These are phyloP conservation scores for Cryptosporidium baileyi DNA, from an alignment of 169 alveolate species.

Conservation along the genomic window DNA sequence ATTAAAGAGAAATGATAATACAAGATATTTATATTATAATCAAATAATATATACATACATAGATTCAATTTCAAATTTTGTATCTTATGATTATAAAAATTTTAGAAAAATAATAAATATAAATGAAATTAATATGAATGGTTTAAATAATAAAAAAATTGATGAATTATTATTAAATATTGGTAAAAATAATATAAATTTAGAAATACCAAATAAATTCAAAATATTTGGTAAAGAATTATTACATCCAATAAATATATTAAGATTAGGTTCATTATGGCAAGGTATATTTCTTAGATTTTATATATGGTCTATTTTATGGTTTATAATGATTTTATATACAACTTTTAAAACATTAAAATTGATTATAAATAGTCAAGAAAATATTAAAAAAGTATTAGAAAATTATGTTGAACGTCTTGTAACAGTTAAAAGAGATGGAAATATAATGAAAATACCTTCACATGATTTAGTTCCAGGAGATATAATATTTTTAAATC, in stretches of 20 bases:
- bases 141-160: neutral
- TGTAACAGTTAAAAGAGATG: conserved; percentile 24
- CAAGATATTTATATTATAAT: conserved; percentile 25
- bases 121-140: neutral
- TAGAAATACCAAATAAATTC: conserved; percentile 20
- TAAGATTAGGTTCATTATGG: conserved; percentile 43
- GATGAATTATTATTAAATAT: neutral
- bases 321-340: neutral
- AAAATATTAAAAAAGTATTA: conserved; percentile 34
- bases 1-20: neutral
- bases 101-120: neutral
- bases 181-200: conserved; percentile 28
- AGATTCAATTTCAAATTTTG: conserved; percentile 34
- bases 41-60: conserved; percentile 43
- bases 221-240: conserved; percentile 6
- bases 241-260: conserved; percentile 33
- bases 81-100: conserved; percentile 1
- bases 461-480: conserved; percentile 65
- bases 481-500: conserved; percentile 2
- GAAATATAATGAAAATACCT: conserved; percentile 1
- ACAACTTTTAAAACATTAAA: conserved; percentile 26
- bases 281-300: conserved; percentile 59
- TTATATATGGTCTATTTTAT: conserved; percentile 34
- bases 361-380: conserved; percentile 3
- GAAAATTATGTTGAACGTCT: conserved; percentile 39